phyloP scores from a whole-genome alignment of 371 early-diverging fungal genomes.

The Globomyces sp. region DNA sequence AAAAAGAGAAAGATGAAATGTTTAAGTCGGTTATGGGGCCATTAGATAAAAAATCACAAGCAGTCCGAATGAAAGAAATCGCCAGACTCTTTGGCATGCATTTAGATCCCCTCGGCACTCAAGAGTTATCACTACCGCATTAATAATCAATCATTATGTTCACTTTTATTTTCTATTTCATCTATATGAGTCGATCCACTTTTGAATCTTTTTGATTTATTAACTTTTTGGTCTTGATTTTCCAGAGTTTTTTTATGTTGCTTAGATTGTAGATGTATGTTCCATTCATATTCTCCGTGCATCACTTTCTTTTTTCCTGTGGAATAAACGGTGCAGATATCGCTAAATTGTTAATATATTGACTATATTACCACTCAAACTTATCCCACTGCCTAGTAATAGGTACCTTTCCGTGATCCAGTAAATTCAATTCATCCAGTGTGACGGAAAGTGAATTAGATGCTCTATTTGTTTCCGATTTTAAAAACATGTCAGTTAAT shows the following conservation, averaged over 20 bases:
- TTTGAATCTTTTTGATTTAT: too few species aligned
- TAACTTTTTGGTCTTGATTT: too few species aligned
- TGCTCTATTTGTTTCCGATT: neutral
- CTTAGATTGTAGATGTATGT: constrained; percentile 29
- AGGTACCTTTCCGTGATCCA: too few species aligned
- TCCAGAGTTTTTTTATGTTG: constrained; percentile 24
- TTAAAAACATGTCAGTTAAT: neutral
- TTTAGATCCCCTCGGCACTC: too few species aligned
- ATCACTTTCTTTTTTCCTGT: constrained; percentile 25
- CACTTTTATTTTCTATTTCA: too few species aligned
- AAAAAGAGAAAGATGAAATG: neutral
- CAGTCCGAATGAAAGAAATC: too few species aligned
- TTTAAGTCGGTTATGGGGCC: neutral
- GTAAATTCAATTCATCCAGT: neutral
- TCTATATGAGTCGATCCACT: too few species aligned
- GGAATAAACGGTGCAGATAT: neutral
- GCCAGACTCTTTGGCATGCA: too few species aligned
- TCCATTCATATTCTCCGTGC: constrained; percentile 43
- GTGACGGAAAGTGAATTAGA: neutral
- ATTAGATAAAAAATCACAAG: too few species aligned
- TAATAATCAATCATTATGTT: too few species aligned
- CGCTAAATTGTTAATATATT: neutral
- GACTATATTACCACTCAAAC: too few species aligned
- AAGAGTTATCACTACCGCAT: too few species aligned
- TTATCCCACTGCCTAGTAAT: neutral